Evolutionary conservation across 2,329 filamentous ascomycete species (phyloP), one percentile per base, ranked within the genome.

Genomic region (Beauveria rudraprayagi): DNA sequence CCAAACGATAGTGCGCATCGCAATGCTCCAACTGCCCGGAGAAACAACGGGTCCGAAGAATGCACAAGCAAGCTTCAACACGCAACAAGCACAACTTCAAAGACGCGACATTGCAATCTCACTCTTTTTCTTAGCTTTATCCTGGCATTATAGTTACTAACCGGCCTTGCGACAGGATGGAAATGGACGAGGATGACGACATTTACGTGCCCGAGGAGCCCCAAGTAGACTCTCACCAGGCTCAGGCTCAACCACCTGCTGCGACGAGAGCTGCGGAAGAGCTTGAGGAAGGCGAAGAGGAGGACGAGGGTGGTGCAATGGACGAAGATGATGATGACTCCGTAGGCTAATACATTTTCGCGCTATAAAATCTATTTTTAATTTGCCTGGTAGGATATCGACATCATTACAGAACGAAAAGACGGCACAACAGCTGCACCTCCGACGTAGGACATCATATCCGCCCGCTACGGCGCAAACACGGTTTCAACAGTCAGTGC

Each of bases 111-210:
- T 47, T 43, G 50, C 41, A 60, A 26, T 26, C 24, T 10, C 17
- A 19, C 14, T 26, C 6, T 26, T 26, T 28, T 19, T 50, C 37
- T 40, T 16, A 24, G 40, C n/a, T 16, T 43, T 8, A 10, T 6
- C 9, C 17, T 1, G 30, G 8, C 3, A 1, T 43, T 11, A 14
- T 10, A 48, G 3, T 7, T 14, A 14, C 19, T 1, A 34, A 14
- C 4, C 11, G 30, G 30, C 30, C 30, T 34, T 5, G 30, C 3
- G 30, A 47, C 52, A 78, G 65, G 24, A 87, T 88, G 83, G 84
- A 88, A 69, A 81, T 87, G 62, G 85, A 88, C 71, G 84, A 87
- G 65, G 84, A 87, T 56, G 85, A 87, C 65, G 85, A 88, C 72
- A 85, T 88, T 67, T 88, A 88, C 69, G 81, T 80, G 62, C 80